Base-by-base conservation (phyloP, 768 basidiomycete genomes). In the Hericium alpestre region DNA sequence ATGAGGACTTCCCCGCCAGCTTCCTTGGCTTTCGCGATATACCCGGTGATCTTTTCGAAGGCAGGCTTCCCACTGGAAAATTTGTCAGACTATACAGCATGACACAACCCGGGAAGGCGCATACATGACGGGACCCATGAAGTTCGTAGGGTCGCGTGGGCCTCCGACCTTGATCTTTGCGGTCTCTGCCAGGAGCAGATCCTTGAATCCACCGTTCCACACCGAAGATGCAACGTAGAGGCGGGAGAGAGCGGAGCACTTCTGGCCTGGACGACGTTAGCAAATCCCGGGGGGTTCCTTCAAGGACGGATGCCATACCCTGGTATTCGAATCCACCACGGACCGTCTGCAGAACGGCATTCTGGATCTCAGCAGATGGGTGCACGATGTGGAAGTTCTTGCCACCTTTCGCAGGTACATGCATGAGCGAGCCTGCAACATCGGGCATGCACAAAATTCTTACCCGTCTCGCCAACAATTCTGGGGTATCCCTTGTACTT, bases 301-400 rank as follows among this genome's bases (percentile, higher is more conserved):
- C n/a, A 43, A 46, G n/a, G 0, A n/a, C 2, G 1, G 20, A 46
- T 18, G 13, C 9, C 15, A 25, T 61, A 82, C 91, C 93, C 76
- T 93, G 92, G 70, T 97, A 99, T 72, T 99, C 96, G 70, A 95
- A 98, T 1, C 87, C 93, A 16, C 79, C 89, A 56, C 96, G 79
- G 59, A 98, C 79, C 53, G 77, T 81, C 73, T 98, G 95, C 50
- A 89, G 62, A 52, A 90, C 96, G n/a, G 94, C 91, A 62, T 93
- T 94, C 68, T 76, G 76, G 54, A 96, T 72, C 64, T 96, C 90
- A 39, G 94, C 95, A 13, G 84, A 86, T 55, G 79, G 75, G 71
- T 98, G 96, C 51, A 98, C 76, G 49, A 99, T 62, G 72, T 98
- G 96, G 78, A 94, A 98, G 78, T 99, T 99, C 80, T 98, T 99